These are phyloP conservation scores for Malus sylvestris DNA, from an alignment of 306 rosid species.

Conservation along the genomic window DNA sequence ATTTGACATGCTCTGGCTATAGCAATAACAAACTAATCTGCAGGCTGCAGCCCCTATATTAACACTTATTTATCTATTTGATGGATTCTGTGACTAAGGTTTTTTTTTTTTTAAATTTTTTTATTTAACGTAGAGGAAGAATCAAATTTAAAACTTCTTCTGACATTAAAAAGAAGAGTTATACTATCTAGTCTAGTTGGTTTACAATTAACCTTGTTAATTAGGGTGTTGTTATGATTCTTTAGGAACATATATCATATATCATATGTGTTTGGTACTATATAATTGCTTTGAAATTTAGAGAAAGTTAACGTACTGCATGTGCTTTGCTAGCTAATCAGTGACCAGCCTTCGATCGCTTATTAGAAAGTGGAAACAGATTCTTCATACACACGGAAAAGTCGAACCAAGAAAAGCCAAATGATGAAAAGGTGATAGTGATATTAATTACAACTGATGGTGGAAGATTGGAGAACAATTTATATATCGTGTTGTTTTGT, in stretches of 20 bases:
- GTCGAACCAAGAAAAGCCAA: background rate
- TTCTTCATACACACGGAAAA: background rate
- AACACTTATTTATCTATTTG: too few relatives aligned
- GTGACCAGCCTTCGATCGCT: background rate
- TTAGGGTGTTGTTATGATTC: background rate
- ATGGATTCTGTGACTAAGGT: too few relatives aligned
- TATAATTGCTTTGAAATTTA: background rate
- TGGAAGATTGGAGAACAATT: background rate
- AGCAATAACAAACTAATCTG: too few relatives aligned
- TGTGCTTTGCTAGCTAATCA: slow-evolving; percentile 4
- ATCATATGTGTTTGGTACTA: background rate
- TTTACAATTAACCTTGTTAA: background rate
- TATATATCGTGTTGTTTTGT: too few relatives aligned
- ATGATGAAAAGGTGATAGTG: background rate
- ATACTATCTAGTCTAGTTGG: too few relatives aligned
- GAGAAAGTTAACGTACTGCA: background rate
- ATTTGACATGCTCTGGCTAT: too few relatives aligned
- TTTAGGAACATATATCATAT: too few relatives aligned
- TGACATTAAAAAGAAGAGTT: too few relatives aligned
- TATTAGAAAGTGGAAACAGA: background rate
- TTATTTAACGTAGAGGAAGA: too few relatives aligned
- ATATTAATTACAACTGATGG: background rate
- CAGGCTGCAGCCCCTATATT: too few relatives aligned
- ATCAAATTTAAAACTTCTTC: too few relatives aligned
- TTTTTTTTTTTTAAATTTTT: too few relatives aligned